Percentiles rank a stretch among this genome's conserved stretches.
These are phyloP conservation scores for Neonectria faginata DNA, from an alignment of 2,329 filamentous ascomycete species.

Conservation along the genomic window DNA sequence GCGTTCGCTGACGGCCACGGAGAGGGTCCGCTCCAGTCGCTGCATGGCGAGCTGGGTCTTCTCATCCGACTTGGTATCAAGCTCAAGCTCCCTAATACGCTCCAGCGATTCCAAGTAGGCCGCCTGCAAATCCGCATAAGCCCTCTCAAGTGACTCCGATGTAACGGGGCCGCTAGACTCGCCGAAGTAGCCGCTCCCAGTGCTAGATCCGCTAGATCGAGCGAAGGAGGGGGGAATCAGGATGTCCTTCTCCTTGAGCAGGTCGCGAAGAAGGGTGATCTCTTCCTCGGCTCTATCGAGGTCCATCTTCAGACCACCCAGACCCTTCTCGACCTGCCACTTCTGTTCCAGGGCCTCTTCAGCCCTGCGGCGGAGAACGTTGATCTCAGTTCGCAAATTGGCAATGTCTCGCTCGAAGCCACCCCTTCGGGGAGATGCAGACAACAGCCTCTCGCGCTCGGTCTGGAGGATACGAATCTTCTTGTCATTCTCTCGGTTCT, in stretches of 20 bases:
- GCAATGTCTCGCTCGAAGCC: slow-evolving; percentile 88
- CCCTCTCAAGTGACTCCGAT: slow-evolving; percentile 77
- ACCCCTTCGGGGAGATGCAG: slow-evolving; percentile 75
- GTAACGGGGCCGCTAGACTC: slow-evolving; percentile 61
- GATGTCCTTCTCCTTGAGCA: slow-evolving; percentile 87
- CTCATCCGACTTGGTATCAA: slow-evolving; percentile 61
- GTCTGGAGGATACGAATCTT: slow-evolving; percentile 80
- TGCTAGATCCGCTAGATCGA: slow-evolving; percentile 54
- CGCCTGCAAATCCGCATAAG: slow-evolving; percentile 81
- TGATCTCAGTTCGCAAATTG: slow-evolving; percentile 85
- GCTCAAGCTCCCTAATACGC: slow-evolving; percentile 74
- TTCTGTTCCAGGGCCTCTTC: slow-evolving; percentile 96
- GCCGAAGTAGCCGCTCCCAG: slow-evolving; percentile 47
- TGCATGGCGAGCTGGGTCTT: slow-evolving; percentile 72
- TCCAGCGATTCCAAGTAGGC: slow-evolving; percentile 75
- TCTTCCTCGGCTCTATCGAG: slow-evolving; percentile 95
- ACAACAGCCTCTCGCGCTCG: slow-evolving; percentile 80
- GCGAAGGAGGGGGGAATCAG: slow-evolving; percentile 72
- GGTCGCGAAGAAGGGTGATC: slow-evolving; percentile 81
- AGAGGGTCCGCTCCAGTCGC: slow-evolving; percentile 75
- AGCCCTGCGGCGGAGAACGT: slow-evolving; percentile 83
- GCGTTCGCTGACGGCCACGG: slow-evolving; percentile 76
- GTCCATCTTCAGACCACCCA: slow-evolving; percentile 93
- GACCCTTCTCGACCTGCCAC: slow-evolving; percentile 93
- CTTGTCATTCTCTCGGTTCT: slow-evolving; percentile 86